Conservation (phyloP, 768 basidiomycete species). For the Royoungia palumana region DNA sequence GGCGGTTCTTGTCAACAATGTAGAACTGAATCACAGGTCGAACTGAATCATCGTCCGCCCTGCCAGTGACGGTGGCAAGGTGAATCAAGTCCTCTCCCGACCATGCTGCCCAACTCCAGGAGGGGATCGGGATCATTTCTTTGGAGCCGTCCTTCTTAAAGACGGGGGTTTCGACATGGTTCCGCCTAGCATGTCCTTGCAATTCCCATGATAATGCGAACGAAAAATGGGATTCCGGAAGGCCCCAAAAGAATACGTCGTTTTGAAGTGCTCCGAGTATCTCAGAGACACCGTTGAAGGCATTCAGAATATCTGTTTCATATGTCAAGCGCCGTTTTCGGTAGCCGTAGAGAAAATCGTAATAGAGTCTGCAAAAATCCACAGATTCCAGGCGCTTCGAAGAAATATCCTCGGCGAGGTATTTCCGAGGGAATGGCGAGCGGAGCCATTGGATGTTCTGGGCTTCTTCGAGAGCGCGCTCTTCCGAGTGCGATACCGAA, state of each 20-base stretch:
- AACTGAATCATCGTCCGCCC: accelerated
- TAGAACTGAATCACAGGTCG: slow-evolving; percentile 6
- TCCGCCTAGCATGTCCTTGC: background rate
- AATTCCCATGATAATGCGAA: slow-evolving; percentile 7
- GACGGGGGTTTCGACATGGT: background rate
- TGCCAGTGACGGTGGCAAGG: background rate
- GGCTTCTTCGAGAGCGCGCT: slow-evolving; percentile 10
- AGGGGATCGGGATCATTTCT: slow-evolving; percentile 10
- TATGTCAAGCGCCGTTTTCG: slow-evolving; percentile 10
- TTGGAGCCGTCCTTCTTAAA: slow-evolving; percentile 4
- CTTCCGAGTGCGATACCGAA: slow-evolving; percentile 7
- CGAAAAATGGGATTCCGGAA: slow-evolving; percentile 15
- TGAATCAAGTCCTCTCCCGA: background rate
- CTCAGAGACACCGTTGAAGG: slow-evolving; percentile 14
- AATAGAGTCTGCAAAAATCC: background rate
- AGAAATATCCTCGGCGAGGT: background rate
- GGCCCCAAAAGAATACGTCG: slow-evolving; percentile 15
- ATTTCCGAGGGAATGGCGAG: background rate
- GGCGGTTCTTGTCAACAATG: slow-evolving; percentile 1
- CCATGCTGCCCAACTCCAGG: slow-evolving; percentile 20
- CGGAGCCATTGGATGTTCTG: background rate
- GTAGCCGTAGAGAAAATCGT: slow-evolving; percentile 1
- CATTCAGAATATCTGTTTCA: slow-evolving; percentile 16
- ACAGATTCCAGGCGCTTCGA: background rate
- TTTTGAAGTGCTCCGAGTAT: slow-evolving; percentile 7